These are phyloP conservation scores for Furculomyces boomerangus DNA, from an alignment of 371 early-diverging fungal genomes.

Conservation along the genomic window DNA sequence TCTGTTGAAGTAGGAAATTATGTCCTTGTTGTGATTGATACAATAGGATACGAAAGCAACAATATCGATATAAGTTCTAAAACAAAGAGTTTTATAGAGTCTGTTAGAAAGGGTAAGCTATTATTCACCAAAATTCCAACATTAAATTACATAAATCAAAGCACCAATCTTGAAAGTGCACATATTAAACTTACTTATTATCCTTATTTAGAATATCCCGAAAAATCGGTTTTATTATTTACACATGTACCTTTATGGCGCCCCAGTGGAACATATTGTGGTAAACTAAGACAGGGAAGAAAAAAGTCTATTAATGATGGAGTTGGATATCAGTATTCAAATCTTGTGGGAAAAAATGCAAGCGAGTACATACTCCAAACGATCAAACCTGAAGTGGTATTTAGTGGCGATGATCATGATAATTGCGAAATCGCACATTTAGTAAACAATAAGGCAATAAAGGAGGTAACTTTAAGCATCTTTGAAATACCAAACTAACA, in stretches of 20 bases:
- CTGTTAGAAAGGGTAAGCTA: background rate
- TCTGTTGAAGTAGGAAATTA: constrained; percentile 34
- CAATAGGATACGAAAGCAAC: constrained; percentile 35
- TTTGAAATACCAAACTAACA: background rate
- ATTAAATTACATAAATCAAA: background rate
- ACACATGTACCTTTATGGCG: constrained; percentile 70
- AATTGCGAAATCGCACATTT: constrained; percentile 48
- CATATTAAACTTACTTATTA: background rate
- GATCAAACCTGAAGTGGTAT: constrained; percentile 44
- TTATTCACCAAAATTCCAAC: background rate
- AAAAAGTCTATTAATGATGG: constrained; percentile 3
- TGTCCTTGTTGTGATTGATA: constrained; percentile 53
- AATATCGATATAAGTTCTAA: constrained; percentile 15
- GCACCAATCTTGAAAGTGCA: background rate
- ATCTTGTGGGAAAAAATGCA: constrained; percentile 37
- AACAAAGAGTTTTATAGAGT: background rate
- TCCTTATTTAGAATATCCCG: background rate
- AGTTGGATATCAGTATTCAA: constrained; percentile 61
- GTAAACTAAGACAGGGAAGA: constrained; percentile 33
- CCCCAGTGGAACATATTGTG: constrained; percentile 40
- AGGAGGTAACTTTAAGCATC: background rate
- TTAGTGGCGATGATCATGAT: constrained; percentile 90
- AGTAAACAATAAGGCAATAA: background rate
- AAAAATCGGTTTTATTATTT: constrained; percentile 36
- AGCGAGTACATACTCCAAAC: constrained; percentile 34